These are phyloP conservation scores for Colletotrichum camelliae DNA, from an alignment of 2,329 filamentous ascomycete genomes.

Conservation along the genomic window DNA sequence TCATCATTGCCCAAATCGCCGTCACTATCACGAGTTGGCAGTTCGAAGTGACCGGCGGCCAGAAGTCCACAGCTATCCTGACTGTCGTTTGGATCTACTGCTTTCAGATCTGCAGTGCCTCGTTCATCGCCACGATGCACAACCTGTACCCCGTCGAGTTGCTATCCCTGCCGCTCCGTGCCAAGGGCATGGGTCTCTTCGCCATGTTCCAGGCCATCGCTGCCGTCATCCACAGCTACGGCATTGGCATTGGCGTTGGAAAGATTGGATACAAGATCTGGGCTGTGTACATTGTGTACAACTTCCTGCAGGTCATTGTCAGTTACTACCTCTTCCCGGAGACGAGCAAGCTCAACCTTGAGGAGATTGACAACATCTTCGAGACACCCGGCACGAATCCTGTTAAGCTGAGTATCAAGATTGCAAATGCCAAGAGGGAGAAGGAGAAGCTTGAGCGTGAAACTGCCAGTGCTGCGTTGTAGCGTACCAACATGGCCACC, in stretches of 20 bases:
- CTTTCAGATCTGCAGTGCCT: conserved; percentile 51
- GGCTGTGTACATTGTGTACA: conserved; percentile 56
- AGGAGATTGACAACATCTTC: conserved; percentile 66
- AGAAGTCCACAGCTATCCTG: conserved; percentile 35
- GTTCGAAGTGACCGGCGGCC: conserved; percentile 31
- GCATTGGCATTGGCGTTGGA: conserved; percentile 50
- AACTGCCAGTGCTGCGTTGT: neutral
- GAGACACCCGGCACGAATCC: conserved; percentile 17
- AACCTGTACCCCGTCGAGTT: conserved; percentile 51
- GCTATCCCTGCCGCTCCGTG: conserved; percentile 46
- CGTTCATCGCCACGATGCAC: conserved; percentile 52
- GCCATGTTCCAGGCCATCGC: conserved; percentile 48
- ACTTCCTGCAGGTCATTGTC: conserved; percentile 48
- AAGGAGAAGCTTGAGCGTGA: conserved; percentile 8
- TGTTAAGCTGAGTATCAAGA: conserved; percentile 21
- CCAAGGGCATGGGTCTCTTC: conserved; percentile 51
- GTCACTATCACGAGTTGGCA: conserved; percentile 54
- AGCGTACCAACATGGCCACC: no score
- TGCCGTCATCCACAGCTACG: conserved; percentile 48
- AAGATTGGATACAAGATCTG: conserved; percentile 56
- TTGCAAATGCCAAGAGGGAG: conserved; percentile 18
- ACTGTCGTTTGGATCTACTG: conserved; percentile 53
- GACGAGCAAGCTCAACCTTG: conserved; percentile 52
- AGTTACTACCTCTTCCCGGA: conserved; percentile 59
- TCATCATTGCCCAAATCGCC: conserved; percentile 48